Evolutionary conservation across 305 asterid species (phyloP), one percentile per base, ranked within the genome.

Genomic region (Caryopteris hybrid): DNA sequence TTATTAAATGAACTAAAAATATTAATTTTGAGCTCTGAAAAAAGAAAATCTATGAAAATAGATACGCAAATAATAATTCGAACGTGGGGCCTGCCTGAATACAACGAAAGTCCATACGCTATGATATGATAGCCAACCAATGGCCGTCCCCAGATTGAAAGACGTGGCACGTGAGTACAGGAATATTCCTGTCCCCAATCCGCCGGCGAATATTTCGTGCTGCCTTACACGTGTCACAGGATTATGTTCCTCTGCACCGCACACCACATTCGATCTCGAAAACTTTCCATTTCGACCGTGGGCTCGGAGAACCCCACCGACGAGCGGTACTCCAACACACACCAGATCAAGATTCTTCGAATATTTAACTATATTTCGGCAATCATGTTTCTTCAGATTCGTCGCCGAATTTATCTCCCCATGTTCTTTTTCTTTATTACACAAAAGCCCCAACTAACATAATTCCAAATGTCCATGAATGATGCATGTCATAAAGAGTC

Each of bases 351-450:
- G 34, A 58, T 56, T 14, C 48, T 17, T 47, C 41, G 68, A n/a
- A 53, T 64, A 55, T 8, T 10, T 18, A 25, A 43, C 51, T 5
- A 27, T 36, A 38, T 61, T 68, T 74, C 54, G 69, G 74, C 80
- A 55, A 80, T 78, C 83, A 78, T 81, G 76, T 71, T 78, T 81
- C 79, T 50, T 76, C 89, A 81, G 88, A 87, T 90, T 88, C 93
- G 86, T 79, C 92, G 97, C 95, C 96, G 92, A 75, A 73, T 68
- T 85, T 88, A 71, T 64, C 97, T 90, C 90, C 48, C 76, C 76
- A 54, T 73, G 74, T 79, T 79, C 71, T 71, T 75, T 75, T 60
- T 59, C 63, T 77, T 54, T 41, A 53, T 69, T 57, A 17, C 64
- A 29, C 22, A 20, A 59, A 23, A 64, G 14, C 56, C 39, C 53